A percentile compares a stretch with the other conserved stretches of the same genome.
These are phyloP conservation scores for Puya raimondii DNA, from an alignment of 176 grass and related monocot species.

Conservation along the genomic window DNA sequence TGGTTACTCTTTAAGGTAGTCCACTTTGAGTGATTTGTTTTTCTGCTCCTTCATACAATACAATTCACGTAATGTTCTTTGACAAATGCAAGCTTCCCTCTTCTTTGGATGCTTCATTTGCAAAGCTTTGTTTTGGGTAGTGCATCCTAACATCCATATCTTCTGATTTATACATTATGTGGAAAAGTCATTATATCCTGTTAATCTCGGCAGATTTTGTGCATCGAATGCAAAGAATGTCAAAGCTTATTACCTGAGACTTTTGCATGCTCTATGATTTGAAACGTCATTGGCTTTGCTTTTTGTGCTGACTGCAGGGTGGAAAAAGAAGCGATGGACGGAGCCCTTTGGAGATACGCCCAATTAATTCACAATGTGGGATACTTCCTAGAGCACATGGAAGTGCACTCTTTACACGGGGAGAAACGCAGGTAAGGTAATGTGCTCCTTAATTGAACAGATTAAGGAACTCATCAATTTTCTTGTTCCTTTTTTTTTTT, in stretches of 20 bases:
- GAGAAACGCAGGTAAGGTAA: conserved; percentile 96
- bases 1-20: too few relatives aligned
- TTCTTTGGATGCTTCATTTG: too few relatives aligned
- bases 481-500: conserved; percentile 12
- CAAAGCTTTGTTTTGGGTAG: not conserved
- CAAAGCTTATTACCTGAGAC: not conserved
- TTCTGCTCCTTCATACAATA: too few relatives aligned
- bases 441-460: conserved; percentile 27
- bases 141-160: not conserved
- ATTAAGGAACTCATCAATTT: conserved; percentile 10
- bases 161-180: too few relatives aligned
- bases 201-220: too few relatives aligned
- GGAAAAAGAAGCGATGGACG: conserved; percentile 93
- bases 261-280: not conserved
- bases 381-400: conserved; percentile 93
- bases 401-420: conserved; percentile 87
- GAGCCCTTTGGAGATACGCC: conserved; percentile 60
- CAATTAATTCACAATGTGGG: conserved; percentile 80
- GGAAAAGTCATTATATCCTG: too few relatives aligned
- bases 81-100: too few relatives aligned
- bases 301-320: conserved; percentile 41
- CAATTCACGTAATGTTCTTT: too few relatives aligned
- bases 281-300: not conserved
- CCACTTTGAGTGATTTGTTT: too few relatives aligned
- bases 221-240: too few relatives aligned